Evolutionary conservation across 1,284 basidiomycete genomes (phyloP).

Genomic region (Tylopilus sp.): DNA sequence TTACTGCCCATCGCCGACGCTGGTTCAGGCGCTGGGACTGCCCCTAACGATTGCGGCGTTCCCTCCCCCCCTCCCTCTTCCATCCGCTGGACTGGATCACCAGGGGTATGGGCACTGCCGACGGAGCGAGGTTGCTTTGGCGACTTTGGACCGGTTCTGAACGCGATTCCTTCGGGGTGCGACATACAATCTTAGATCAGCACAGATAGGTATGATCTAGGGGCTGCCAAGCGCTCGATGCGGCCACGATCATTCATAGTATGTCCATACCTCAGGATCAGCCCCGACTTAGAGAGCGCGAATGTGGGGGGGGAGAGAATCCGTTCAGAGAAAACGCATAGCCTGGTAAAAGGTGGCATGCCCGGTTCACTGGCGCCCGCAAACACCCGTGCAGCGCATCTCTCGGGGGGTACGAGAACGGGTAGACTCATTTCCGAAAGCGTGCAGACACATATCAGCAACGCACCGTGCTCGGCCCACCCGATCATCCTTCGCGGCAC

Average conservation of each 20-base stretch:
- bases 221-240: background rate
- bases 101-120: constrained; percentile 13
- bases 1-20: background rate
- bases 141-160: constrained; percentile 14
- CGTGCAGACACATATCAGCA: background rate
- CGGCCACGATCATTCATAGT: background rate
- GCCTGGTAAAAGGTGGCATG: constrained; percentile 8
- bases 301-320: background rate
- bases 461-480: constrained; percentile 6
- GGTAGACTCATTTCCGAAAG: constrained; percentile 24
- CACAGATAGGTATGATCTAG: constrained; percentile 3
- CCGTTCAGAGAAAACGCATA: constrained; percentile 4
- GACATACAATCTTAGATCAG: constrained; percentile 23
- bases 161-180: constrained; percentile 4
- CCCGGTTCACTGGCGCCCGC: constrained; percentile 12
- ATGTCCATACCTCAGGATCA: background rate
- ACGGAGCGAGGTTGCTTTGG: constrained; percentile 18
- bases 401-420: background rate
- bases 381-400: constrained; percentile 9
- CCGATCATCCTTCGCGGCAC: constrained; percentile 14
- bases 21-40: too few relatives aligned
- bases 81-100: constrained; percentile 18
- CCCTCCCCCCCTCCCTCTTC: background rate
- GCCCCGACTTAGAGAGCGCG: background rate
- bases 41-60: too few relatives aligned